Percentiles rank a stretch among this genome's conserved stretches.
Conservation (phyloP, 805 yeast genomes). For the Pichia kluyveri region DNA sequence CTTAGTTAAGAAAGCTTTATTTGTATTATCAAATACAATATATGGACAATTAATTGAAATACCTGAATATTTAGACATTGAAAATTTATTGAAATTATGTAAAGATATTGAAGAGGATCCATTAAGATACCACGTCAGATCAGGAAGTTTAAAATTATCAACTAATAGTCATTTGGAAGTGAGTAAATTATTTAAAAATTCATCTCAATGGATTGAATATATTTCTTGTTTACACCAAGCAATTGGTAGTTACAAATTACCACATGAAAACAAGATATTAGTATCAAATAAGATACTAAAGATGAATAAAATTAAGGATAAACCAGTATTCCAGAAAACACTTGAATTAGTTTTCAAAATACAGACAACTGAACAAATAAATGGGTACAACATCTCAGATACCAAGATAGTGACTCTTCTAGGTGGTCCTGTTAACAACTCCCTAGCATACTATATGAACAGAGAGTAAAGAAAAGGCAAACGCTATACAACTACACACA, state of each 20-base stretch:
- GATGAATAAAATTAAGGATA: slow-evolving; percentile 9
- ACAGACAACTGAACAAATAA: slow-evolving; percentile 1
- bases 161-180: slow-evolving; percentile 10
- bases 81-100: slow-evolving; percentile 33
- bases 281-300: slow-evolving; percentile 17
- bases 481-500: no score
- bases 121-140: slow-evolving; percentile 37
- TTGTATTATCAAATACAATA: slow-evolving; percentile 26
- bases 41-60: slow-evolving; percentile 31
- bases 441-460: neutral
- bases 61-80: slow-evolving; percentile 22
- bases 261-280: slow-evolving; percentile 8
- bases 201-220: slow-evolving; percentile 10
- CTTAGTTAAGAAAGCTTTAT: slow-evolving; percentile 31
- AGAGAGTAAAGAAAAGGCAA: no score
- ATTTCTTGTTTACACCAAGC: slow-evolving; percentile 18
- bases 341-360: slow-evolving; percentile 5
- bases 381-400: slow-evolving; percentile 2
- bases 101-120: slow-evolving; percentile 39
- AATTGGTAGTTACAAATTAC: slow-evolving; percentile 11
- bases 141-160: slow-evolving; percentile 15
- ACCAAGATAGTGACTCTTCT: slow-evolving; percentile 5
- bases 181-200: slow-evolving; percentile 9
- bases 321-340: slow-evolving; percentile 4
- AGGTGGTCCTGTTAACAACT: slow-evolving; percentile 11